These are phyloP conservation scores for Penicillium crystallinum DNA, from an alignment of 495 filamentous ascomycete genomes.

Conservation along the genomic window DNA sequence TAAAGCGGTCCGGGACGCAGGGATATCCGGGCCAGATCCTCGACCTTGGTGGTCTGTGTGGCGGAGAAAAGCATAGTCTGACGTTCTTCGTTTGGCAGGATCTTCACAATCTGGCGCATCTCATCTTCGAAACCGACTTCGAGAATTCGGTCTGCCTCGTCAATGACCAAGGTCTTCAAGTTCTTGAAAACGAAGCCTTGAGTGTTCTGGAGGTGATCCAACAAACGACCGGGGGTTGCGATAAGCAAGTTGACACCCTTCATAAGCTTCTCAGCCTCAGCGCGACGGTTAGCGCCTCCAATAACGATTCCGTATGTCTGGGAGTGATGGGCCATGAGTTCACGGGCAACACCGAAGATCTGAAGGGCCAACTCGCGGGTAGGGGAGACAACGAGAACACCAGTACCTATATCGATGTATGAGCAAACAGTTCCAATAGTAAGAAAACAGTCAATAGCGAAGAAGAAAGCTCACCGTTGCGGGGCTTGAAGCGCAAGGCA, in stretches of 20 bases:
- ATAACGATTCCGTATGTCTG: slow-evolving; percentile 97
- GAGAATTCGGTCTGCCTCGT: slow-evolving; percentile 89
- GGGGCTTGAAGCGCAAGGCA: slow-evolving; percentile 80
- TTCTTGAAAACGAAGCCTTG: slow-evolving; percentile 92
- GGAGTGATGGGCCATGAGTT: slow-evolving; percentile 80
- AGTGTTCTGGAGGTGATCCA: slow-evolving; percentile 94
- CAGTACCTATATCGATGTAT: slow-evolving; percentile 52
- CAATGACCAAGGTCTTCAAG: slow-evolving; percentile 75
- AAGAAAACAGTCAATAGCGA: not conserved
- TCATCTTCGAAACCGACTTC: slow-evolving; percentile 99
- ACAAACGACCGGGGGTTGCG: slow-evolving; percentile 84
- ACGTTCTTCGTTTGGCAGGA: slow-evolving; percentile 79
- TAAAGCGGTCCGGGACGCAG: slow-evolving; percentile 88
- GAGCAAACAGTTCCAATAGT: not conserved
- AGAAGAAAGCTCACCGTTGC: slow-evolving; percentile 47
- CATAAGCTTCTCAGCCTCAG: slow-evolving; percentile 87
- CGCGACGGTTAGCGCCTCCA: slow-evolving; percentile 84
- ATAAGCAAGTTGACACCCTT: slow-evolving; percentile 95
- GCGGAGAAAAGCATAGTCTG: slow-evolving; percentile 98
- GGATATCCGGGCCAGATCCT: slow-evolving; percentile 91
- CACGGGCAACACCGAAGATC: slow-evolving; percentile 91
- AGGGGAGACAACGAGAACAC: slow-evolving; percentile 69
- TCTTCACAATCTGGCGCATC: slow-evolving; percentile 95
- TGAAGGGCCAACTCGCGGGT: slow-evolving; percentile 85
- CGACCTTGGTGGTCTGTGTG: slow-evolving; percentile 97